Conservation (phyloP, 441 rosid species). For the Erodium texanum region DNA sequence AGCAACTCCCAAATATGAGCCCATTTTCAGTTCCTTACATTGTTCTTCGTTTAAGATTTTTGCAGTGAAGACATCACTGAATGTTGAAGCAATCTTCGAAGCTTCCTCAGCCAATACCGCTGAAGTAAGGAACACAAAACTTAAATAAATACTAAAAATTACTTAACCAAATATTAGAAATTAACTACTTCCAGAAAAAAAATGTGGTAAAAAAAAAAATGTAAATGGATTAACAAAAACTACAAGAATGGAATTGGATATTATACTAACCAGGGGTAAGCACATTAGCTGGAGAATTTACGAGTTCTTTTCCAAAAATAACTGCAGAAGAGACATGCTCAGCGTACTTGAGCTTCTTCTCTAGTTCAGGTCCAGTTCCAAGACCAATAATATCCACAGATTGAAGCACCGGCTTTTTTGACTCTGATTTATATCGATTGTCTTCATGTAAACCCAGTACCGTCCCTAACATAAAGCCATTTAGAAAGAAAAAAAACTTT, state of each 20-base stretch:
- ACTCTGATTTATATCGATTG: constrained; percentile 63
- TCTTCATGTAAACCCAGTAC: constrained; percentile 72
- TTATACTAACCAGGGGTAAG: constrained; percentile 68
- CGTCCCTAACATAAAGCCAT: constrained; percentile 31
- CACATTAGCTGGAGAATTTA: constrained; percentile 84
- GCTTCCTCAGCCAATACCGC: constrained; percentile 82
- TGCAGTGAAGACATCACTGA: constrained; percentile 64
- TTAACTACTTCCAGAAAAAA: too few species aligned
- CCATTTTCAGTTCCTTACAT: constrained; percentile 85
- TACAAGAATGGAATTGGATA: not conserved
- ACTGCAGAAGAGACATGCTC: constrained; percentile 65
- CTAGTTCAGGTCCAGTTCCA: constrained; percentile 65
- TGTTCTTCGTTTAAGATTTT: constrained; percentile 63
- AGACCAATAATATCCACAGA: constrained; percentile 79
- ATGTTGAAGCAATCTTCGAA: constrained; percentile 53
- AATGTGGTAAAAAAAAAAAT: too few species aligned
- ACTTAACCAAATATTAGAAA: too few species aligned
- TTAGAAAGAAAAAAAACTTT: not conserved
- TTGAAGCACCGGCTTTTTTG: constrained; percentile 50
- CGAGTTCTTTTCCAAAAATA: constrained; percentile 66
- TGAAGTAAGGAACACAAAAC: constrained; percentile 26
- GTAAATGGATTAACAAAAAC: too few species aligned
- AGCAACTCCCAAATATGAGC: constrained; percentile 81
- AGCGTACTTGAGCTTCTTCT: constrained; percentile 68
- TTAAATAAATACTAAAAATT: not conserved